Conservation (phyloP, 2,329 filamentous ascomycete species). For the Immersiporthe knoxdaviesiana region DNA sequence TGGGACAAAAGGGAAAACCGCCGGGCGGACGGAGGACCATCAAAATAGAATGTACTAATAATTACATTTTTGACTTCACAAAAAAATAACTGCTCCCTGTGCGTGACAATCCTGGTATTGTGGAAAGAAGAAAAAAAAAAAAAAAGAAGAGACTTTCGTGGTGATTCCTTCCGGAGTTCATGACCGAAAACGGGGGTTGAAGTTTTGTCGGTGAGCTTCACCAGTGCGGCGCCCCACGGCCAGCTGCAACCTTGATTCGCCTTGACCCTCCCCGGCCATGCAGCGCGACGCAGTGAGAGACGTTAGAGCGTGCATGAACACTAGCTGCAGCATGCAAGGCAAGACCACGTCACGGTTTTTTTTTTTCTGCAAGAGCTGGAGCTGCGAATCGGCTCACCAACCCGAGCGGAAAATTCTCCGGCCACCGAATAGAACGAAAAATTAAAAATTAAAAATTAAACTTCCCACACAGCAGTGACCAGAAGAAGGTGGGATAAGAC, state of each 20-base stretch:
- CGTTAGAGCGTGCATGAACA: conserved; percentile 11
- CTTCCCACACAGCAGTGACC: neutral
- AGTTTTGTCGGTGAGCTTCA: conserved; percentile 22
- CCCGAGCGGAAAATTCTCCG: conserved; percentile 11
- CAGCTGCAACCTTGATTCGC: conserved; percentile 14
- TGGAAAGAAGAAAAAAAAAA: neutral
- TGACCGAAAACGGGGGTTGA: neutral
- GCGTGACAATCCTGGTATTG: neutral
- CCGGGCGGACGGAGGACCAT: conserved; percentile 24
- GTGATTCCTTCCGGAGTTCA: neutral
- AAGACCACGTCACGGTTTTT: conserved; percentile 9
- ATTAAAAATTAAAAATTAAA: neutral
- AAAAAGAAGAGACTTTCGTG: neutral
- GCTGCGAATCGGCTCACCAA: neutral
- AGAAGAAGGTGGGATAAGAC: neutral
- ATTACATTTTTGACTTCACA: conserved; percentile 10
- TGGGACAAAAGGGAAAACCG: conserved; percentile 21
- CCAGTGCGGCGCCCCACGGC: neutral
- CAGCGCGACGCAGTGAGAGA: neutral
- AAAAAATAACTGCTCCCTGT: neutral
- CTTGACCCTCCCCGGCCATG: neutral
- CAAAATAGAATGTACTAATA: conserved; percentile 24
- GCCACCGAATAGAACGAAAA: neutral
- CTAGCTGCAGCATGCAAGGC: conserved; percentile 17
- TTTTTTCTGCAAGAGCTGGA: neutral